A percentile compares a stretch with the other conserved stretches of the same genome.
These are phyloP conservation scores for Terana coerulea DNA, from an alignment of 768 basidiomycete species.

Conservation along the genomic window DNA sequence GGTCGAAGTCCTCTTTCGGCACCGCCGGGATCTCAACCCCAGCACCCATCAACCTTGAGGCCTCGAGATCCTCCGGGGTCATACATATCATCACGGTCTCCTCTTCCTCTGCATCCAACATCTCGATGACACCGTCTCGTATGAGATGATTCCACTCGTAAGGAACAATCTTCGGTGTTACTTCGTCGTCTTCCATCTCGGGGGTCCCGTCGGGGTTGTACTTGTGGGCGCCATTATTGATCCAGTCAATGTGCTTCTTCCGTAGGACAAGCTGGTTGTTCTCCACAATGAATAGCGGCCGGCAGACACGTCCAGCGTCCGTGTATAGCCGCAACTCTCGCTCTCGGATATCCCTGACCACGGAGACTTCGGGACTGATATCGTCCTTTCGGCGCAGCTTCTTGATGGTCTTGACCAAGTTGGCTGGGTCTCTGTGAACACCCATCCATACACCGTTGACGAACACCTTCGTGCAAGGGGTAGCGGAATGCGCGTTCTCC, in stretches of 20 bases:
- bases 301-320: constrained; percentile 94
- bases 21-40: constrained; percentile 50
- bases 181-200: constrained; percentile 66
- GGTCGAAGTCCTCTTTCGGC: constrained; percentile 73
- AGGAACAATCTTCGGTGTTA: constrained; percentile 49
- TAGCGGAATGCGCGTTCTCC: constrained; percentile 83
- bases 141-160: constrained; percentile 81
- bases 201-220: constrained; percentile 52
- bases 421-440: constrained; percentile 91
- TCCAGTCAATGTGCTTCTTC: constrained; percentile 71
- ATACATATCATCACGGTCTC: constrained; percentile 99
- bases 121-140: constrained; percentile 85
- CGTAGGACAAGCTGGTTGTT: constrained; percentile 80
- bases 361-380: constrained; percentile 93
- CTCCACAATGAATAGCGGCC: constrained; percentile 95
- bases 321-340: constrained; percentile 92
- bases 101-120: constrained; percentile 97
- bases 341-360: constrained; percentile 97
- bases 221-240: background rate
- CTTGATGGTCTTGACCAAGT: constrained; percentile 90
- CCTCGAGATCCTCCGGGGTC: constrained; percentile 94
- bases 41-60: constrained; percentile 63
- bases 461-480: constrained; percentile 92
- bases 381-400: constrained; percentile 91
- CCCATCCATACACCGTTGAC: constrained; percentile 99